Base-by-base conservation (phyloP, 1,284 basidiomycete genomes). In the Sporisorium sorghi region DNA sequence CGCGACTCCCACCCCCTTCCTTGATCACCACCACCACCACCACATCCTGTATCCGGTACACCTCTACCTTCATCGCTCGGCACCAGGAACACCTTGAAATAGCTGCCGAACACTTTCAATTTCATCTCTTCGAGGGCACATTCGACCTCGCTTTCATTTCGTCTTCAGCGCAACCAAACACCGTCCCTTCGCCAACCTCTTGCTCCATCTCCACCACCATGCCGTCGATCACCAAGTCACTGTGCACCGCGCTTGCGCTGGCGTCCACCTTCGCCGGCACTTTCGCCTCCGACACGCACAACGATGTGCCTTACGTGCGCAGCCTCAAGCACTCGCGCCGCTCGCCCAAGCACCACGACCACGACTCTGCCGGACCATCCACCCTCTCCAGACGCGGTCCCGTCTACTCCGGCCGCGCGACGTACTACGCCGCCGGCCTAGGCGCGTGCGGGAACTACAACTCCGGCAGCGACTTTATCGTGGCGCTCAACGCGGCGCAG, bases 401-500 rank as follows among this genome's bases (percentile, higher is more conserved):
- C 8, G 49, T 49, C 17, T 76, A 65, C 58, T 26, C 10, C 19
- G 75, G 75, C 7, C 57, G 58, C 2, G 75, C 75, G 10, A 74
- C 75, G 15, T 77, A 52, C 62, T 77, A 67, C 39, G 65, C 58
- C 3, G 68, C 68, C 1, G 75, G 75, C 11, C 65, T 77, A 1
- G 75, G 75, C 21, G 72, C 72, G 17, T 77, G 75, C 33, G 72
- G 75, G 5, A 32, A 53, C 35, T 68, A 65, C 61, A 74, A 74
- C 47, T 57, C 58, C 5, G 64, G 56, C 0, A 40, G 23, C 5
- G 68, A 76, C 32, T 74, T 70, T 43, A 62, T 74, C 44, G 77
- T 79, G 15, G 77, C 77, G 1, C 43, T 79, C 17, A 79, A 79
- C 23, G 58, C 57, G 1, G 60, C 63, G 5, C 74, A 77, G 66